Percentiles rank a stretch among this genome's conserved stretches.
phyloP scores from a whole-genome alignment of 441 rosid genomes.

The Metrosideros polymorpha region DNA sequence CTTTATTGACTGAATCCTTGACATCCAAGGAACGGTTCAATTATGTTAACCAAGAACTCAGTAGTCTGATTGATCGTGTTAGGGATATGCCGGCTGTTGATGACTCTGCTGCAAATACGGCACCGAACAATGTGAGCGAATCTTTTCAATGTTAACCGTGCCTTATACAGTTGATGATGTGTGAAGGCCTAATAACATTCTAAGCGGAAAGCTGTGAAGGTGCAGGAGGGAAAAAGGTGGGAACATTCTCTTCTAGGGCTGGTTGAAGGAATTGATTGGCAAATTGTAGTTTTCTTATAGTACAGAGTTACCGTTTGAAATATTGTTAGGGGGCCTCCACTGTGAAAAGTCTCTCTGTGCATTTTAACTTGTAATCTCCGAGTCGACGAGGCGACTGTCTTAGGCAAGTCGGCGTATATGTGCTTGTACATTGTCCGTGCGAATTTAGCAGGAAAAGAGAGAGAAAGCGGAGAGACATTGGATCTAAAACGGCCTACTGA shows the following conservation, averaged over 20 bases:
- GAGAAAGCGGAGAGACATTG: neutral
- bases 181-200: neutral
- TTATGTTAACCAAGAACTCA: conserved; percentile 54
- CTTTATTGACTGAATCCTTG: conserved; percentile 57
- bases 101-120: neutral
- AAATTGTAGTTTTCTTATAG: neutral
- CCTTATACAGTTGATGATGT: neutral
- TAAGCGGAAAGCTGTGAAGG: neutral
- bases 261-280: neutral
- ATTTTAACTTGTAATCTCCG: neutral
- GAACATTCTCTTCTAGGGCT: neutral
- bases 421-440: neutral
- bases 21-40: conserved; percentile 50
- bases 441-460: neutral
- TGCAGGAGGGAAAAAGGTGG: neutral
- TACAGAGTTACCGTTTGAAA: neutral
- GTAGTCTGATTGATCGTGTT: neutral
- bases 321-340: neutral
- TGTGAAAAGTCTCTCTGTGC: neutral
- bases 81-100: neutral
- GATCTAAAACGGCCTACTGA: neutral
- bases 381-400: neutral
- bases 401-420: neutral
- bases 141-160: neutral
- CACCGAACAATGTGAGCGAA: neutral